Conservation (phyloP, 2,329 filamentous ascomycete genomes). For the Fusarium chuoi region DNA sequence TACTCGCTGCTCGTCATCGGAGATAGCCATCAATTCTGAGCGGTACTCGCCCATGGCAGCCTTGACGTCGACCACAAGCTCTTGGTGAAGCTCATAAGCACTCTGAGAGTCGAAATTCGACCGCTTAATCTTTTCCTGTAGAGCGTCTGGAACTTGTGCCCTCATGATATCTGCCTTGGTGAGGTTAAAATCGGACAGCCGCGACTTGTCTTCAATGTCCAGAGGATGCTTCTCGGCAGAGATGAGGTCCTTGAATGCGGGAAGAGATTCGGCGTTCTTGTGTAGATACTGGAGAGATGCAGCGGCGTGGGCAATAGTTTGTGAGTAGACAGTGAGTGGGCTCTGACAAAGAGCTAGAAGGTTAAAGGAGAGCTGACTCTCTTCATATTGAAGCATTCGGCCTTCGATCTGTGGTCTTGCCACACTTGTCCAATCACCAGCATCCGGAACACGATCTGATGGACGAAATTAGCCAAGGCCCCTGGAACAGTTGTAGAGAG, state of each 20-base stretch:
- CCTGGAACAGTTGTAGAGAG: not conserved
- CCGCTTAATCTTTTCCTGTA: conserved; percentile 25
- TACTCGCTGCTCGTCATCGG: conserved; percentile 63
- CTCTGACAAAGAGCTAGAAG: conserved; percentile 79
- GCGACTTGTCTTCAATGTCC: conserved; percentile 33
- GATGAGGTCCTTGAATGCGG: conserved; percentile 38
- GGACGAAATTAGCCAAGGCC: conserved; percentile 4
- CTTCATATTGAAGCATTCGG: conserved; percentile 74
- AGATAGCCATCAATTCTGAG: conserved; percentile 57
- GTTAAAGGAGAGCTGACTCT: conserved; percentile 76
- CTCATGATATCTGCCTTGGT: conserved; percentile 38
- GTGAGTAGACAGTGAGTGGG: conserved; percentile 63
- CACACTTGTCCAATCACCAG: conserved; percentile 71
- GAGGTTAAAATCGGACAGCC: conserved; percentile 48
- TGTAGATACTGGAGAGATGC: conserved; percentile 54
- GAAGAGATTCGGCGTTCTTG: conserved; percentile 39
- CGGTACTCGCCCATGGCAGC: conserved; percentile 57
- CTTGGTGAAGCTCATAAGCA: conserved; percentile 51
- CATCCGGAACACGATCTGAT: conserved; percentile 25
- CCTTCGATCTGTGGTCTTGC: conserved; percentile 72
- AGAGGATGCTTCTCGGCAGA: conserved; percentile 37
- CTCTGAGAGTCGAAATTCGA: conserved; percentile 26
- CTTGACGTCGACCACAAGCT: conserved; percentile 55
- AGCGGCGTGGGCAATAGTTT: conserved; percentile 56
- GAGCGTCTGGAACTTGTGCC: conserved; percentile 25